These are phyloP conservation scores for Artemisia tridentata DNA, from an alignment of 129 eudicot species.

Conservation along the genomic window DNA sequence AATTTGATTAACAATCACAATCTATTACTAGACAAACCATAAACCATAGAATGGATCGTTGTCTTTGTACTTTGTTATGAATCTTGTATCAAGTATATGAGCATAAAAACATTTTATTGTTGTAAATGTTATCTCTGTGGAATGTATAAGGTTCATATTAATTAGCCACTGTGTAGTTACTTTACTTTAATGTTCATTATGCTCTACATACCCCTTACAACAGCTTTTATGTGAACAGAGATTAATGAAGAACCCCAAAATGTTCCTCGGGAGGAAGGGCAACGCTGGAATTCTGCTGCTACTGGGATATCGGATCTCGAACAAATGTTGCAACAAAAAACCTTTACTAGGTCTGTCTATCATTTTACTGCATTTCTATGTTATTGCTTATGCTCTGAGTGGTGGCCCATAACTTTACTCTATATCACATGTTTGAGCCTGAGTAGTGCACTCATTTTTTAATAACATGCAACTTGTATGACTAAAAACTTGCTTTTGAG, in stretches of 20 bases:
- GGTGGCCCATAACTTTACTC: not conserved
- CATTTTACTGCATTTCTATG: not conserved
- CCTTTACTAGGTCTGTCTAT: constrained; percentile 71
- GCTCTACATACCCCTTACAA: constrained; percentile 23
- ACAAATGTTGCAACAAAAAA: constrained; percentile 68
- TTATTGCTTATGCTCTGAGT: not conserved
- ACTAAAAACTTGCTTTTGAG: constrained; percentile 7
- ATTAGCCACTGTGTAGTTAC: constrained; percentile 4
- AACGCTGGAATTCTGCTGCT: constrained; percentile 39
- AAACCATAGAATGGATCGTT: not conserved
- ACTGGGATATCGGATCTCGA: constrained; percentile 77
- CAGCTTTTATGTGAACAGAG: constrained; percentile 40
- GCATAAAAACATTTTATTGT: not conserved
- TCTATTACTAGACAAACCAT: no score
- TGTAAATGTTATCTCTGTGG: constrained; percentile 6
- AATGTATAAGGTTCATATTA: not conserved
- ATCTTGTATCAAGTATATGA: not conserved
- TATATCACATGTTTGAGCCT: not conserved
- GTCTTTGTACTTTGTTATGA: not conserved
- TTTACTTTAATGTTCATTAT: constrained; percentile 8
- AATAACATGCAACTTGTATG: constrained; percentile 6
- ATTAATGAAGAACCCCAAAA: constrained; percentile 34
- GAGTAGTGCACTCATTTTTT: not conserved
- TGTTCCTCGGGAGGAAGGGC: constrained; percentile 37
- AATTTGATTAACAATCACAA: not conserved